These are phyloP conservation scores for Melanogaster broomeanus DNA, from an alignment of 768 basidiomycete genomes.

Conservation along the genomic window DNA sequence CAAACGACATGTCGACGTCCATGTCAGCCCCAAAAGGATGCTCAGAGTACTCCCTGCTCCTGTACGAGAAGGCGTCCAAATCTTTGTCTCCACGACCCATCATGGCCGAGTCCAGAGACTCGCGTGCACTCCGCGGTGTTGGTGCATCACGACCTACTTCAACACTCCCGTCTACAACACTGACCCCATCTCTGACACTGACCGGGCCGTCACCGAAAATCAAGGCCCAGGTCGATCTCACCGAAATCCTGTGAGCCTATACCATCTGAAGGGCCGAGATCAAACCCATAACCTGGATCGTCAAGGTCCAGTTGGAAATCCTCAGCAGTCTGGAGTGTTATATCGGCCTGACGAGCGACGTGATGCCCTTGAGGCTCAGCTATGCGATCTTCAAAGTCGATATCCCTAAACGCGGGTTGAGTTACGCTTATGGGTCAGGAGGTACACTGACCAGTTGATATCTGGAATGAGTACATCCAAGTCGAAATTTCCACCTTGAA, in stretches of 20 bases:
- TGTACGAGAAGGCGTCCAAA: conserved; percentile 61
- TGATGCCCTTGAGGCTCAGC: conserved; percentile 72
- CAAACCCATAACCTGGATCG: conserved; percentile 63
- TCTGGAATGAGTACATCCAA: conserved; percentile 80
- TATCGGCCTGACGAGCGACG: conserved; percentile 83
- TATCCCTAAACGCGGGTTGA: conserved; percentile 55
- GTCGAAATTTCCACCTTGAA: conserved; percentile 76
- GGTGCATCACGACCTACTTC: conserved; percentile 78
- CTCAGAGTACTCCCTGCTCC: conserved; percentile 66
- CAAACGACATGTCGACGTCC: conserved; percentile 50
- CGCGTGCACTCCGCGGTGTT: conserved; percentile 42
- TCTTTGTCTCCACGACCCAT: conserved; percentile 54
- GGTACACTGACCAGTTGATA: conserved; percentile 64
- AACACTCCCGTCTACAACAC: conserved; percentile 58
- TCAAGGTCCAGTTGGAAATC: conserved; percentile 70
- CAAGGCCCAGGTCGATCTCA: conserved; percentile 74
- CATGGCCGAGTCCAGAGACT: conserved; percentile 65
- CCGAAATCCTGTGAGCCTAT: conserved; percentile 84
- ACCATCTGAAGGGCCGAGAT: conserved; percentile 76
- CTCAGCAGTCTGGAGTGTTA: conserved; percentile 79
- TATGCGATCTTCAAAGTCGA: conserved; percentile 69
- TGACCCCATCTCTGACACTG: conserved; percentile 39
- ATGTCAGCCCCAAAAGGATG: conserved; percentile 62
- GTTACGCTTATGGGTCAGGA: background rate
- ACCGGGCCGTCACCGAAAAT: conserved; percentile 67